Evolutionary conservation across 2,329 filamentous ascomycete genomes (phyloP).

Genomic region (Beauveria sp.): DNA sequence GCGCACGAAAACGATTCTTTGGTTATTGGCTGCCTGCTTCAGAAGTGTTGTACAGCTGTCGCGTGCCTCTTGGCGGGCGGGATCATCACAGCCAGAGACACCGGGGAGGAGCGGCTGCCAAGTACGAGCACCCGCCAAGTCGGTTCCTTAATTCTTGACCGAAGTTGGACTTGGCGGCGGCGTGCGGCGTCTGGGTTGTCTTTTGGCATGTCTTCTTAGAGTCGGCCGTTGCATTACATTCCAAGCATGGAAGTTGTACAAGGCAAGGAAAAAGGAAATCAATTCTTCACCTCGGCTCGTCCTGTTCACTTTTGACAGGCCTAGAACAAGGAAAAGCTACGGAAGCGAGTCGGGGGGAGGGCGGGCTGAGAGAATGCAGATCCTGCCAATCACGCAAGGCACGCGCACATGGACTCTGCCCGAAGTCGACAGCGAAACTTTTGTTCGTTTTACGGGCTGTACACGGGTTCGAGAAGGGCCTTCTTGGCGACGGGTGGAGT

Average conservation of each 20-base stretch:
- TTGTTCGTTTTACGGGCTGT: not conserved
- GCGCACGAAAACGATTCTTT: not conserved
- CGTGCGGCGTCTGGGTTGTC: not conserved
- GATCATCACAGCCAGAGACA: not conserved
- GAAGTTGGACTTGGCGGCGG: not conserved
- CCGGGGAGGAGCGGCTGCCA: not conserved
- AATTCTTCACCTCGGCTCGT: not conserved
- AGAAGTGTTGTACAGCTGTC: not conserved
- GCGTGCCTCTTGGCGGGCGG: slow-evolving; percentile 1
- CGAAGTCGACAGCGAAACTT: not conserved
- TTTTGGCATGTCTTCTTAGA: no score
- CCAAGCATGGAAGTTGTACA: not conserved
- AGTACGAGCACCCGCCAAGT: not conserved
- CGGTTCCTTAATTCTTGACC: not conserved
- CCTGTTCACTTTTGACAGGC: not conserved
- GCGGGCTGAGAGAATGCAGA: not conserved
- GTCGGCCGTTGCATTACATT: no score
- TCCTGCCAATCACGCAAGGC: not conserved
- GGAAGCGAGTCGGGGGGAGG: not conserved
- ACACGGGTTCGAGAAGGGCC: not conserved
- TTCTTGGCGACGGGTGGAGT: not conserved
- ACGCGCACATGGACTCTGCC: not conserved
- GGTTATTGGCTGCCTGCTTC: not conserved
- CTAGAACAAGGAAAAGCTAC: not conserved
- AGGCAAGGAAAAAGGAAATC: not conserved